Evolutionary conservation across 1,284 basidiomycete species (phyloP).

Genomic region (Puccinia horiana): DNA sequence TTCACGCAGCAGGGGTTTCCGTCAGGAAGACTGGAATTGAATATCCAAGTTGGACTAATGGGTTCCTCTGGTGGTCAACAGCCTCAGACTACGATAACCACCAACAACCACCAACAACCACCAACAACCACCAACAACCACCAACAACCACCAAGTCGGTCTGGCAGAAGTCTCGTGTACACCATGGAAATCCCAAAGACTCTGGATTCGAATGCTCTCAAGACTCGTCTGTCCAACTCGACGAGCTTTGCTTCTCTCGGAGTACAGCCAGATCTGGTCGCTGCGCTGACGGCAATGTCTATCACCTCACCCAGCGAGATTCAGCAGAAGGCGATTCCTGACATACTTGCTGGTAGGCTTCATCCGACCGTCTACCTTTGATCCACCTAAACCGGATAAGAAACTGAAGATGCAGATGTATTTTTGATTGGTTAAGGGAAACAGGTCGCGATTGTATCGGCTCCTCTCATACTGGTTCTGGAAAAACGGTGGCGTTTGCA

Average conservation of each 20-base stretch:
- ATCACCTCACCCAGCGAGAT: slow-evolving; percentile 85
- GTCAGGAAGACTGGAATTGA: too few relatives aligned
- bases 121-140: not conserved
- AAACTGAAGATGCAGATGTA: slow-evolving; percentile 34
- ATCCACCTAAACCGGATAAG: slow-evolving; percentile 49
- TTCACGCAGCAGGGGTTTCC: too few relatives aligned
- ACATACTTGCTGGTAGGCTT: slow-evolving; percentile 70
- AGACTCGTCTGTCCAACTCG: not conserved
- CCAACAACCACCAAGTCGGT: not conserved
- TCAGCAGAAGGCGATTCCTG: slow-evolving; percentile 84
- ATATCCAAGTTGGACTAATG: too few relatives aligned
- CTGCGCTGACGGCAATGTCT: slow-evolving; percentile 76
- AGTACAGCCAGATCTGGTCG: slow-evolving; percentile 70
- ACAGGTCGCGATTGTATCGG: slow-evolving; percentile 89
- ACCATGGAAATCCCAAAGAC: slow-evolving; percentile 5
- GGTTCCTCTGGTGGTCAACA: too few relatives aligned
- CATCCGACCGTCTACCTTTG: slow-evolving; percentile 38
- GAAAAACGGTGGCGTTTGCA: slow-evolving; percentile 97
- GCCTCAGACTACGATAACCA: too few relatives aligned
- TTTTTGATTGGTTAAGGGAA: not conserved
- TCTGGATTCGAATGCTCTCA: not conserved
- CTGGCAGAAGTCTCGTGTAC: not conserved
- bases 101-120: too few relatives aligned
- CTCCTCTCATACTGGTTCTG: slow-evolving; percentile 95
- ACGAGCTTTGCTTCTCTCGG: slow-evolving; percentile 64